phyloP scores from a whole-genome alignment of 139 green algal species.

The Dunaliella primolecta region DNA sequence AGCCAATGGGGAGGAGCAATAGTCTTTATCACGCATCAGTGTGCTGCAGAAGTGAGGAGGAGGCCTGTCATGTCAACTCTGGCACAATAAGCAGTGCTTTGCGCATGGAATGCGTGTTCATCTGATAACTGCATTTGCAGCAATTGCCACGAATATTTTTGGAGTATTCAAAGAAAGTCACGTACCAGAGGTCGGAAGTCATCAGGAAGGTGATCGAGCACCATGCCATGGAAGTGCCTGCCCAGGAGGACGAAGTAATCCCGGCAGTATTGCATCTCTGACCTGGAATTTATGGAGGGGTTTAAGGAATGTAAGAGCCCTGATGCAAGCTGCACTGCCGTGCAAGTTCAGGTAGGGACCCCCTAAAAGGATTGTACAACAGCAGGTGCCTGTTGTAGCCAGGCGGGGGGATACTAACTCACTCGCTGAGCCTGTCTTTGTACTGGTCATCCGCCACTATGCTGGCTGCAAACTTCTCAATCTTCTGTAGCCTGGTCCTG shows the following conservation, averaged over 20 bases:
- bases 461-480: conserved; percentile 16
- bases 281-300: background rate
- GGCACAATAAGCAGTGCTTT: too few species aligned
- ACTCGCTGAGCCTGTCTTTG: conserved; percentile 11
- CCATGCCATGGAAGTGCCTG: conserved; percentile 15
- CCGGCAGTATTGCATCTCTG: conserved; percentile 27
- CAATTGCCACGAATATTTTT: too few species aligned
- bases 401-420: background rate
- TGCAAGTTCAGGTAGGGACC: background rate
- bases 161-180: too few species aligned
- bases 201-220: conserved; percentile 27
- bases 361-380: background rate
- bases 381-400: background rate
- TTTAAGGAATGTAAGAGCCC: background rate
- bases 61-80: background rate
- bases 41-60: background rate
- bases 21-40: background rate
- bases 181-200: conserved; percentile 33
- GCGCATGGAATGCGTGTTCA: too few species aligned
- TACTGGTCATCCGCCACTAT: conserved; percentile 12
- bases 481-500: conserved; percentile 18
- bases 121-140: too few species aligned
- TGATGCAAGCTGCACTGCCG: background rate
- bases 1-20: background rate
- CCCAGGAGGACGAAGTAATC: conserved; percentile 28